Percentiles rank a stretch among this genome's conserved stretches.
These are phyloP conservation scores for Akanthomyces dipterigenus DNA, from an alignment of 2,329 filamentous ascomycete species.

Conservation along the genomic window DNA sequence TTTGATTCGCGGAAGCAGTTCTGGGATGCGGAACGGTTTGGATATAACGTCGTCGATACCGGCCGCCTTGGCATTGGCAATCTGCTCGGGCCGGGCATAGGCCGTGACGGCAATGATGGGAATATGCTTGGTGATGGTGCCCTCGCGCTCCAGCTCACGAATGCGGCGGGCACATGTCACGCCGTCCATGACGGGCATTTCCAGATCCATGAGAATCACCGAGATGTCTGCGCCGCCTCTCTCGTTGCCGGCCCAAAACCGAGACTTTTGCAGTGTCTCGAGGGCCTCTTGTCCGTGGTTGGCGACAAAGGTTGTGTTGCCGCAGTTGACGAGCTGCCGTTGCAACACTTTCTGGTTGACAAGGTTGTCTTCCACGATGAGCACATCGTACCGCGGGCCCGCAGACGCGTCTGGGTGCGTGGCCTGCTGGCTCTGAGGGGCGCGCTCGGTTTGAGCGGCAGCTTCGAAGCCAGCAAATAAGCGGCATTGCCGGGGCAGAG, in stretches of 20 bases:
- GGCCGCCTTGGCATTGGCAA: conserved; percentile 61
- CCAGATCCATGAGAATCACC: conserved; percentile 72
- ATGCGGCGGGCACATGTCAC: conserved; percentile 66
- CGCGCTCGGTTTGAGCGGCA: neutral
- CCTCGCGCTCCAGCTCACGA: conserved; percentile 57
- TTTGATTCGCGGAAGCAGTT: conserved; percentile 61
- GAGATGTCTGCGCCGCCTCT: conserved; percentile 47
- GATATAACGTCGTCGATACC: conserved; percentile 75
- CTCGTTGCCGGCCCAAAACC: conserved; percentile 47
- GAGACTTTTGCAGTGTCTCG: conserved; percentile 48
- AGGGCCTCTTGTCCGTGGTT: conserved; percentile 60
- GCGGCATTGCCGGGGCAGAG: conserved; percentile 14
- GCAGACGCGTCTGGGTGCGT: conserved; percentile 14
- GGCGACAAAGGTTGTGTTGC: conserved; percentile 54
- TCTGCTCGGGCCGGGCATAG: conserved; percentile 69
- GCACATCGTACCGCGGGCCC: conserved; percentile 41
- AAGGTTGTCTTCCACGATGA: conserved; percentile 63
- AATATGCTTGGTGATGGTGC: conserved; percentile 57
- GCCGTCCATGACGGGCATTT: conserved; percentile 82
- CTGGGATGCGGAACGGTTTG: conserved; percentile 73
- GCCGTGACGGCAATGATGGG: conserved; percentile 79
- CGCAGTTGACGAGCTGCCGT: conserved; percentile 53
- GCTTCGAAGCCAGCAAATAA: conserved; percentile 13
- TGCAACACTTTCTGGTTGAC: conserved; percentile 60
- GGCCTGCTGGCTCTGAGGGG: neutral